Base-by-base conservation (phyloP, 805 yeast species). In the Teunomyces cretensis region DNA sequence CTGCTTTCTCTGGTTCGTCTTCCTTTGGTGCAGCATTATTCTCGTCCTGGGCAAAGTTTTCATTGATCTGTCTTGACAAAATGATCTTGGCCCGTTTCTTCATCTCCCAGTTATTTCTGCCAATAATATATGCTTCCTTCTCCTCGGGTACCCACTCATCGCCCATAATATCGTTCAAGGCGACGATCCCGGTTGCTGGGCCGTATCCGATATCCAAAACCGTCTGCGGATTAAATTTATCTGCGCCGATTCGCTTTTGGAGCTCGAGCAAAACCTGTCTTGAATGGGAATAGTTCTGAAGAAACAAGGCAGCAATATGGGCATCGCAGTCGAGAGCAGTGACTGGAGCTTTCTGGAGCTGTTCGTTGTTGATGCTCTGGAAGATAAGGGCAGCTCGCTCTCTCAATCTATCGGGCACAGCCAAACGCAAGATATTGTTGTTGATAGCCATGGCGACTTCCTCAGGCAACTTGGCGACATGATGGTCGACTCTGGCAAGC, bases 141-240 rank as follows among this genome's bases (percentile, higher is more conserved):
- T 70, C 68, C 14, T 67, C 67, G 0, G 96, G 89, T 14, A 65
- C 61, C 67, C 78, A 86, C 0, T 75, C 75, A 2, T 75, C 75
- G 0, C 87, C 90, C 81, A 88, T 80, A 1, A 91, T 55, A 56
- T 90, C 96, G 58, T 91, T 88, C 42, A 90, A 69, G 0, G 96
- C 98, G 12, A 91, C 67, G 72, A 94, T 81, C 1, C 97, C 97
- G 0, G 95, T 84, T 1, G 89, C 92, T 1, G 99, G 98, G 0
- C 99, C 98, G 58, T 76, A 83, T 0, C 96, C 92, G 11, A 88
- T 79, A 57, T 88, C 95, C 41, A 94, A 70, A 0, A 94, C 79
- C 4, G 79, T 70, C 24, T 75, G 57, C 0, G 97, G 97, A 16
- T 62, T 62, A 68, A 89, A 87, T 39, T 58, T 57, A 0, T 67